Evolutionary conservation across 2,329 filamentous ascomycete species (phyloP).

Genomic region (Beauveria brongniartii): DNA sequence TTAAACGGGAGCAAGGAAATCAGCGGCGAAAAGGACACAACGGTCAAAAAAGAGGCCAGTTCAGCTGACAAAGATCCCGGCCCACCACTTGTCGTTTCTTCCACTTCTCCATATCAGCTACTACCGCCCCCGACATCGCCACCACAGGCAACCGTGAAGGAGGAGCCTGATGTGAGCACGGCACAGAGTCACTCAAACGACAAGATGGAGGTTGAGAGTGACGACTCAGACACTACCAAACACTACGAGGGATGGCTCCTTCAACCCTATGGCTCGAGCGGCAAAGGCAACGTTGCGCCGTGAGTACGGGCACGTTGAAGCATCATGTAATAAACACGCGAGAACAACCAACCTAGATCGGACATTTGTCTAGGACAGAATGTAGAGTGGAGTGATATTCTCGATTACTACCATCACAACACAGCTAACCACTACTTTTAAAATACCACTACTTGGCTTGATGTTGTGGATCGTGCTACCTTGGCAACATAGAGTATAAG

Average conservation of each 20-base stretch:
- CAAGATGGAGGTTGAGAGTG: neutral
- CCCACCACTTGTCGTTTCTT: slow-evolving; percentile 9
- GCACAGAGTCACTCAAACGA: neutral
- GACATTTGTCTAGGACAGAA: neutral
- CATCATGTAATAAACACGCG: neutral
- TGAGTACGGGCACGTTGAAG: slow-evolving; percentile 6
- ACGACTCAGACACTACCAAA: slow-evolving; percentile 22
- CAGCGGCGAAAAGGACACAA: slow-evolving; percentile 14
- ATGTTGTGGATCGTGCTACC: neutral
- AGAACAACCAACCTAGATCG: neutral
- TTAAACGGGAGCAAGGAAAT: slow-evolving; percentile 8
- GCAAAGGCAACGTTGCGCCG: slow-evolving; percentile 7
- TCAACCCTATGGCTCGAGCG: slow-evolving; percentile 27
- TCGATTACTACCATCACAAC: neutral
- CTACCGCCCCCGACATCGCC: slow-evolving; percentile 31
- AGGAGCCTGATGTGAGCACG: slow-evolving; percentile 18
- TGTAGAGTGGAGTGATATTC: neutral
- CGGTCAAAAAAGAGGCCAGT: neutral
- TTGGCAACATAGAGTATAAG: too few species aligned
- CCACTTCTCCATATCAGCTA: slow-evolving; percentile 6
- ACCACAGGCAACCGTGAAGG: slow-evolving; percentile 27
- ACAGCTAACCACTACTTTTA: neutral
- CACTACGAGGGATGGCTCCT: slow-evolving; percentile 31
- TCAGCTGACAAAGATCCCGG: slow-evolving; percentile 18
- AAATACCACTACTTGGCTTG: neutral